A percentile compares a stretch with the other conserved stretches of the same genome.
Evolutionary conservation across 1,139 yeast species (phyloP).

Genomic region (Geotrichum candidum): DNA sequence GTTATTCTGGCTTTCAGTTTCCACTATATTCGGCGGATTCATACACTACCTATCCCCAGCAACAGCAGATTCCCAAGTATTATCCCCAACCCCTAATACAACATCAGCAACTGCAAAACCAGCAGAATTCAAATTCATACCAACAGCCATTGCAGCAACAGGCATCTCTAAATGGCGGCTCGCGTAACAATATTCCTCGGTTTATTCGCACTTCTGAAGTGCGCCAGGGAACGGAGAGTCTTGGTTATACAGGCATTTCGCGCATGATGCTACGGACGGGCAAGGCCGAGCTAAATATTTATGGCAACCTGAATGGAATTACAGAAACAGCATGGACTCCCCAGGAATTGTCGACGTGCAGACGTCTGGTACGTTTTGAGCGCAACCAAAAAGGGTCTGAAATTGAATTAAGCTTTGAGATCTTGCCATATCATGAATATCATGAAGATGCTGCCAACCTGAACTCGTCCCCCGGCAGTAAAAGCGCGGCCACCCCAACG

Average conservation of each 20-base stretch:
- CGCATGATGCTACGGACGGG: conserved; percentile 2
- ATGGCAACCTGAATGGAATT: conserved; percentile 3
- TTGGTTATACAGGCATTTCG: conserved; percentile 1
- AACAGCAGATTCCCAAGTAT: background rate
- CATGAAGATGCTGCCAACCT: background rate
- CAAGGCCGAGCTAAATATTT: background rate
- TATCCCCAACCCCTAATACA: background rate
- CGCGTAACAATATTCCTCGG: background rate
- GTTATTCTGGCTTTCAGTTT: background rate
- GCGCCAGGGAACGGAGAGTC: conserved; percentile 5
- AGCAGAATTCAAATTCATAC: background rate
- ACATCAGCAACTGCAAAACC: background rate
- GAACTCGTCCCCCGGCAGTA: background rate
- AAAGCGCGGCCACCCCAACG: background rate
- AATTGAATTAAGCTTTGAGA: conserved; percentile 32
- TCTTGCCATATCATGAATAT: conserved; percentile 32
- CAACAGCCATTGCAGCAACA: background rate
- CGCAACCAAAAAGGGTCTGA: conserved; percentile 35
- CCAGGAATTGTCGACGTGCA: conserved; percentile 31
- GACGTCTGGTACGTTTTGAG: conserved; percentile 35
- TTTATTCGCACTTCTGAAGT: conserved; percentile 5
- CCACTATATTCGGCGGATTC: conserved; percentile 1
- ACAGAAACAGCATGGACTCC: conserved; percentile 28
- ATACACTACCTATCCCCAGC: background rate
- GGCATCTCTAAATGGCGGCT: background rate